These are phyloP conservation scores for Phytopythium vexans DNA, from an alignment of 352 stramenopile species.

Conservation along the genomic window DNA sequence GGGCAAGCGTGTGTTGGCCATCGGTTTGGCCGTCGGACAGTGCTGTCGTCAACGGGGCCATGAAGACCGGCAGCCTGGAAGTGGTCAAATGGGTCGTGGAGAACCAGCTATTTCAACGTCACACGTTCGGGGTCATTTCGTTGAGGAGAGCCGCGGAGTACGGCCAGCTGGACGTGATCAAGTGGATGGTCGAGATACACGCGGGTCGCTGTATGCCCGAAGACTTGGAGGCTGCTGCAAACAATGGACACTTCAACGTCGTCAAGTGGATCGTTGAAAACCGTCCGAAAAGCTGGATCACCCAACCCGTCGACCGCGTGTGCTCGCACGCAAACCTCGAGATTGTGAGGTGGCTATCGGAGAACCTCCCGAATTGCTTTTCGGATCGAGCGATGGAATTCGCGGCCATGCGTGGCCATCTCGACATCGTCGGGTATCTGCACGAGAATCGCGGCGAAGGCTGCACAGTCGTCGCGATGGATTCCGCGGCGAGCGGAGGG, in stretches of 20 bases:
- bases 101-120: conserved; percentile 12
- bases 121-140: conserved; percentile 21
- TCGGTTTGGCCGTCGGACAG: neutral
- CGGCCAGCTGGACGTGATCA: conserved; percentile 28
- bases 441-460: conserved; percentile 16
- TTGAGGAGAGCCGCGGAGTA: conserved; percentile 20
- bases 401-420: conserved; percentile 5
- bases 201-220: neutral
- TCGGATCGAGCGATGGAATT: conserved; percentile 3
- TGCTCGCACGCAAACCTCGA: conserved; percentile 2
- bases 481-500: conserved; percentile 1
- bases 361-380: conserved; percentile 3
- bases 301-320: conserved; percentile 4
- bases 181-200: conserved; percentile 25
- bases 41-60: neutral
- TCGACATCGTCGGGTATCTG: conserved; percentile 22
- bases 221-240: neutral
- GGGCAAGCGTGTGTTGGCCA: conserved; percentile 9
- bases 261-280: conserved; percentile 15
- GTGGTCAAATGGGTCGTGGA: neutral
- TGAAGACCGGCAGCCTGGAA: no score
- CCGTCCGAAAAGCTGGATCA: conserved; percentile 2
- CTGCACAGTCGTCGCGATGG: conserved; percentile 9
- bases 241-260: conserved; percentile 1
- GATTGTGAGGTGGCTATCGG: conserved; percentile 9